Evolutionary conservation across 495 filamentous ascomycete species (phyloP).

Genomic region (Trichoderma parareesei): DNA sequence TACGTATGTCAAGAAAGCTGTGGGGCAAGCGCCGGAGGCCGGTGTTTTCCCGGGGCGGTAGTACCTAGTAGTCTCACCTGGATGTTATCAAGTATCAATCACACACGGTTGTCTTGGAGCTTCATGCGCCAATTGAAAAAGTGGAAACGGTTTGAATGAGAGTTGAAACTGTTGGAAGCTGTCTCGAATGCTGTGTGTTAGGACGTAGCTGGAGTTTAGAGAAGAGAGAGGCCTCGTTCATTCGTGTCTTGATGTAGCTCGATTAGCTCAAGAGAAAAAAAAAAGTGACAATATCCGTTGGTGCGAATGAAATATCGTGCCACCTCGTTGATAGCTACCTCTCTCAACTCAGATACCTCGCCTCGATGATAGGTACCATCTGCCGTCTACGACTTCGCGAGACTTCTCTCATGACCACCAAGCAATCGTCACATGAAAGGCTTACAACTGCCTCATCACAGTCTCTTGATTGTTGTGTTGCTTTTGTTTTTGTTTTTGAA

Average conservation of each 20-base stretch:
- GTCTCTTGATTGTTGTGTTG: neutral
- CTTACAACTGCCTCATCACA: neutral
- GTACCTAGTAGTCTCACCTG: no score
- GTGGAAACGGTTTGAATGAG: neutral
- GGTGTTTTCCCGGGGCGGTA: neutral
- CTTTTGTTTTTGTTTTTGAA: neutral
- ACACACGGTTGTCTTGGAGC: neutral
- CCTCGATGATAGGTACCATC: neutral
- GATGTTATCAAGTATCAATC: neutral
- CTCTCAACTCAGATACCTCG: no score
- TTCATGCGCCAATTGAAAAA: slow-evolving; percentile 6
- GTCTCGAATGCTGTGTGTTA: no score
- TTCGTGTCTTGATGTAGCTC: neutral
- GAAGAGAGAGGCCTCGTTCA: no score
- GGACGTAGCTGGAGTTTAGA: no score
- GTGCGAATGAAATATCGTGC: neutral
- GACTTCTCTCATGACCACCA: neutral
- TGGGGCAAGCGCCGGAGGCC: neutral
- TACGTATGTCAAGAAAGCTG: slow-evolving; percentile 5
- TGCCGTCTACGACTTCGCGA: neutral
- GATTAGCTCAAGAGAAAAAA: neutral
- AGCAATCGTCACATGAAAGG: neutral
- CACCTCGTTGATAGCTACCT: neutral
- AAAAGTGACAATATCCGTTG: neutral
- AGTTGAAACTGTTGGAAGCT: neutral